Percentiles rank a stretch among this genome's conserved stretches.
phyloP scores from a whole-genome alignment of 805 yeast species.

The Yarrowia keelungensis region DNA sequence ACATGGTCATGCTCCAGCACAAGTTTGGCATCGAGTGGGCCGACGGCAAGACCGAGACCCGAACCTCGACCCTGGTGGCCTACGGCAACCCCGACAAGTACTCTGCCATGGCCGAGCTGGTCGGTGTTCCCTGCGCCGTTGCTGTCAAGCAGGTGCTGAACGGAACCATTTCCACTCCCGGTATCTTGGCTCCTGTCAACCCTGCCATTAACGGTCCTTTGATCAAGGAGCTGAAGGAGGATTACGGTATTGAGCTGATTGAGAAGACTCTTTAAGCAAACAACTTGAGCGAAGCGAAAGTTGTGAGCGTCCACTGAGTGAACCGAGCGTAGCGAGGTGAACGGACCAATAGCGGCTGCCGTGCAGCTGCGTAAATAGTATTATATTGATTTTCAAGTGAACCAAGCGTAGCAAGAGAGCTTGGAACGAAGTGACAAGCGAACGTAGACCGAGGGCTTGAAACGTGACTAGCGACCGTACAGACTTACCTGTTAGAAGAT shows the following conservation, averaged over 20 bases:
- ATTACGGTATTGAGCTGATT: conserved; percentile 82
- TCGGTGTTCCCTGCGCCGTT: conserved; percentile 98
- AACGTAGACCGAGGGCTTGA: no score
- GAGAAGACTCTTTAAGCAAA: conserved; percentile 72
- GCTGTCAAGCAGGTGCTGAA: conserved; percentile 86
- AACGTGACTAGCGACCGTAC: no score
- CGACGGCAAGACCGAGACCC: conserved; percentile 85
- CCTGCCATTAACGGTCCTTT: conserved; percentile 90
- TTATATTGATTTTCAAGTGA: background rate
- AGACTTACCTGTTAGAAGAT: no score
- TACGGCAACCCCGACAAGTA: conserved; percentile 89
- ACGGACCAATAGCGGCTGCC: background rate
- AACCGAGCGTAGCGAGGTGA: background rate
- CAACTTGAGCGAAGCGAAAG: background rate
- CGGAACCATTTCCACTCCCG: conserved; percentile 78
- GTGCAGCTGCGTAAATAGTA: background rate
- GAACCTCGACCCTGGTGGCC: conserved; percentile 95
- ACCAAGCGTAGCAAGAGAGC: no score
- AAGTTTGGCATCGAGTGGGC: conserved; percentile 98
- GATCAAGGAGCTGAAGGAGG: conserved; percentile 88
- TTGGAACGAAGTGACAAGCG: no score
- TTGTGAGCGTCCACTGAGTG: background rate
- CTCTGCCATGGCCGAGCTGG: conserved; percentile 98
- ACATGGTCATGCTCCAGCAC: conserved; percentile 93
- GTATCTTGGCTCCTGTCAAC: conserved; percentile 91